Base-by-base conservation (phyloP, 169 alveolate genomes). In the Plasmodium coatneyi region DNA sequence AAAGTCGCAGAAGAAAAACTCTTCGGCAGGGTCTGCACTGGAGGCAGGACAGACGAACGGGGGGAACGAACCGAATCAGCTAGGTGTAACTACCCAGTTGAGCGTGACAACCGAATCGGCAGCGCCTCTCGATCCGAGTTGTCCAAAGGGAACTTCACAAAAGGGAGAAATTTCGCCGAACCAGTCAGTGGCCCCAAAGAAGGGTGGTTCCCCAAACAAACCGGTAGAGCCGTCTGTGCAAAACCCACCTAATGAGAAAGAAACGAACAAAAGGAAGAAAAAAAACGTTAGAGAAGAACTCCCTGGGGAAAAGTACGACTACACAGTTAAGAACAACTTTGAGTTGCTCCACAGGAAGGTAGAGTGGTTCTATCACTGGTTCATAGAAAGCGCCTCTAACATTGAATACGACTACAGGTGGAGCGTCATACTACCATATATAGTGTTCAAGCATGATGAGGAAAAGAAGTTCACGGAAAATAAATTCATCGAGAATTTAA, bases 341-440 rank as follows among this genome's bases (percentile, higher is more conserved):
- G 92, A 83, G 71, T 14, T 82, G 7, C 80, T 95, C 5, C 97
- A 95, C 66, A 39, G 97, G 30, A 92, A 95, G 39, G 89, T 95
- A 25, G 97, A 95, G 76, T 95, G 97, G 97, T 92, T 92, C 41
- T 95, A 90, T 71, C 97, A 95, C 32, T 95, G 97, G 97, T 95
- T 95, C 28, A 95, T 95, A 25, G 97, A 95, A 83, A 92, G 95
- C 34, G 96, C 95, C 19, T 95, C 97, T 12, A 93, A 95, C 70
- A 95, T 95, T 25, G 94, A 92, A 16, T 72, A 92, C 19, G 97
- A 95, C 19, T 74, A 84, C 16, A 78, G 96, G 60, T 95, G 97
- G 97, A 82, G 91, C 46, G 92, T 95, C 28, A 91, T 95, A 16
- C 56, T 95, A 6, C 97, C 97, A 28, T 76, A 93, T 66, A 84